phyloP scores from a whole-genome alignment of 2,329 filamentous ascomycete species.

The Aspergillus tubingensis region DNA sequence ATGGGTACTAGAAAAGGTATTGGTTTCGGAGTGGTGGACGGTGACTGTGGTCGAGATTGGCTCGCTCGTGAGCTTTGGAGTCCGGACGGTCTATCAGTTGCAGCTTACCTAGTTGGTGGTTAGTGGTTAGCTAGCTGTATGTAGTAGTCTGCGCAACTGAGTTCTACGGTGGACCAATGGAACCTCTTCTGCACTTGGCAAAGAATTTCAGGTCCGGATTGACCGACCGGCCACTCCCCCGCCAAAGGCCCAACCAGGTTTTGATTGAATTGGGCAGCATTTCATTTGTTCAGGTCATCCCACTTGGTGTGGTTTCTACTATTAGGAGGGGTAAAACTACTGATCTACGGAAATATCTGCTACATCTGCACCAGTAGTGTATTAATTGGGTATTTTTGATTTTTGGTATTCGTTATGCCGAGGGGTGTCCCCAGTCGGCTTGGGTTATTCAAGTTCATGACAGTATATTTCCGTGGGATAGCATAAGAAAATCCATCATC shows the following conservation, averaged over 20 bases:
- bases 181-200: not conserved
- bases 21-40: not conserved
- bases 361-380: not conserved
- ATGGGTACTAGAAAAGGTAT: not conserved
- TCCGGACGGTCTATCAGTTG: too few species aligned
- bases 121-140: not conserved
- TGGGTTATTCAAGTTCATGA: slow-evolving; percentile 37
- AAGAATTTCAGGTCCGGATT: not conserved
- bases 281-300: not conserved
- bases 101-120: too few species aligned
- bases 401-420: slow-evolving; percentile 35
- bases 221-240: not conserved
- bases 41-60: not conserved
- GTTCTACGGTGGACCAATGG: slow-evolving; percentile 11
- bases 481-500: slow-evolving; percentile 41
- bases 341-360: not conserved
- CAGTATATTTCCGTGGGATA: slow-evolving; percentile 34
- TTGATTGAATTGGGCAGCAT: not conserved
- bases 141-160: not conserved
- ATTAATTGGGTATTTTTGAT: slow-evolving; percentile 24
- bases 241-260: not conserved
- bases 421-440: slow-evolving; percentile 27
- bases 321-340: not conserved
- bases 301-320: not conserved
- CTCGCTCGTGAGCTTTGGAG: not conserved